Evolutionary conservation across 2,329 filamentous ascomycete genomes (phyloP), one percentile per base, ranked within the genome.

Genomic region (Colletotrichum tanaceti): DNA sequence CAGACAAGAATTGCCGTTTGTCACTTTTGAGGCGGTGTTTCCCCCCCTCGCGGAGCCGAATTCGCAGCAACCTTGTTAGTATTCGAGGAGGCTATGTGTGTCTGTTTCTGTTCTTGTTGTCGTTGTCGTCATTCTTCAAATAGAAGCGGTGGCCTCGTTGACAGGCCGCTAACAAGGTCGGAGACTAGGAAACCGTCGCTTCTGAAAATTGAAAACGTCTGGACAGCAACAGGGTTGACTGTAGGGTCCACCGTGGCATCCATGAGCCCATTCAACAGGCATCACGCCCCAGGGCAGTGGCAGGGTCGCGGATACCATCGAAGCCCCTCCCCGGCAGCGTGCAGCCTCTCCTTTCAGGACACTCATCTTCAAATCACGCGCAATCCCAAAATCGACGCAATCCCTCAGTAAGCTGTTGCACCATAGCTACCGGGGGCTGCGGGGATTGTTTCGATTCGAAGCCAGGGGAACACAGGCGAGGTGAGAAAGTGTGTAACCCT

Each of bases 241-340:
- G 53, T 14, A 11, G 28, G 24, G 24, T 20, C 46, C 50, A 41
- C 53, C 38, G 11, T 58, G 60, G n/a, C 53, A 47, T 53, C 59
- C 46, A 52, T 46, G 41, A 32, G 6, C 18, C n/a, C 32, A 22
- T 49, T 9, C 46, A 50, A 16, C 58, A 60, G 32, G 32, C 52
- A 58, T 11, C 47, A 5, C 16, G 16, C n/a, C 20, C 24, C 61
- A 59, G 47, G 61, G 47, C 49, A 64, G 49, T 18, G 41, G 64
- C 61, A 59, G 47, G 61, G 47, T 58, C 64, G 49, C 20, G 41
- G 64, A 59, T 54, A 18, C 46, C 32, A 52, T 38, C 10, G 20
- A 58, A 47, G 46, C 18, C 54, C 62, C 50, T 44, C 24, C 28
- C 52, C 22, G 22, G 43, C 55, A 44, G 14, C 28, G 47, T n/a